Evolutionary conservation across 2,329 filamentous ascomycete species (phyloP).

Genomic region (Fusarium duplospermum): DNA sequence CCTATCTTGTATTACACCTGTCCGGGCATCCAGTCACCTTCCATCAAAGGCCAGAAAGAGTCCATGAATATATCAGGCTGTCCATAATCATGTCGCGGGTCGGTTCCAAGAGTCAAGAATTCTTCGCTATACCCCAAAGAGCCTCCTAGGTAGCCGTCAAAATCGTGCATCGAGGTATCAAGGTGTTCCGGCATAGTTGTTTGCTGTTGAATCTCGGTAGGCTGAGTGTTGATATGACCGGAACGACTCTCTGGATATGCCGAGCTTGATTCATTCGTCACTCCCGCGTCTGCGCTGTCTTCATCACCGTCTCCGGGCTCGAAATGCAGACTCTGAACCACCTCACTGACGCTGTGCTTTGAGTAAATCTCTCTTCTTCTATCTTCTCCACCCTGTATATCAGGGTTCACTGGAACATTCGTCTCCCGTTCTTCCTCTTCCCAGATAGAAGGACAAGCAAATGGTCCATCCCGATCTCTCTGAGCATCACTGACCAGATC

Average conservation of each 20-base stretch:
- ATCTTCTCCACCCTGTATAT: not conserved
- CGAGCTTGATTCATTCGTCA: not conserved
- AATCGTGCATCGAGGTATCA: not conserved
- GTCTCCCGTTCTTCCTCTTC: constrained; percentile 21
- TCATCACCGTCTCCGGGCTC: not conserved
- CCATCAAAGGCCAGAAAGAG: constrained; percentile 17
- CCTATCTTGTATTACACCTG: not conserved
- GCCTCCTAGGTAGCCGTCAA: not conserved
- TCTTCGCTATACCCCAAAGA: not conserved
- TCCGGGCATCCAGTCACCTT: constrained; percentile 4
- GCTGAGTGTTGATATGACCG: not conserved
- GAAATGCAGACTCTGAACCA: constrained; percentile 11
- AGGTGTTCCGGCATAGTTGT: not conserved
- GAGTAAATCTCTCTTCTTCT: constrained; percentile 13
- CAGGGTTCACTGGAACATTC: fast-evolving
- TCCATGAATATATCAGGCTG: constrained; percentile 31
- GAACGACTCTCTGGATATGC: fast-evolving
- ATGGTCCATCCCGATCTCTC: not conserved
- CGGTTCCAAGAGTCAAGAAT: not conserved
- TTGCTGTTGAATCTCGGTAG: not conserved
- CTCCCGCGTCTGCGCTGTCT: not conserved
- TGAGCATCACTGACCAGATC: constrained; percentile 16
- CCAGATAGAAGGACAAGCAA: constrained; percentile 15
- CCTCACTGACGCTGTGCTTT: constrained; percentile 17
- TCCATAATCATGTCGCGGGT: not conserved